Evolutionary conservation across 2,329 filamentous ascomycete genomes (phyloP).

Genomic region (Lachnellula cervina): DNA sequence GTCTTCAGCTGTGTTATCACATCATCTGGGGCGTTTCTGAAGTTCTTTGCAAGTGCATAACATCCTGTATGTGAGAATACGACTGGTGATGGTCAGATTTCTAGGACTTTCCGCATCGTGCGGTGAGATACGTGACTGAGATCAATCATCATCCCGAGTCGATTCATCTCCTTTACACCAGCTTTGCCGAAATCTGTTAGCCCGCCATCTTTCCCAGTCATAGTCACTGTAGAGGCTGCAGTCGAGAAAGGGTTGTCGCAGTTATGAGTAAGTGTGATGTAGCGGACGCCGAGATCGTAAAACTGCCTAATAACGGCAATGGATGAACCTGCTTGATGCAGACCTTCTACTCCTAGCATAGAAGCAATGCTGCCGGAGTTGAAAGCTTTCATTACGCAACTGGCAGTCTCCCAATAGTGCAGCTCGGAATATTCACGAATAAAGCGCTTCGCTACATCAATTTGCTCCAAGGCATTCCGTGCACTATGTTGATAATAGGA

Average conservation of each 20-base stretch:
- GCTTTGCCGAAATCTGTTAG: conserved; percentile 49
- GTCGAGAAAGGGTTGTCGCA: conserved; percentile 62
- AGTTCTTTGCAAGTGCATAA: conserved; percentile 55
- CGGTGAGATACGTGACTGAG: conserved; percentile 56
- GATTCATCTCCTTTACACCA: conserved; percentile 61
- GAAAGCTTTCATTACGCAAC: conserved; percentile 31
- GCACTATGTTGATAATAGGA: conserved; percentile 30
- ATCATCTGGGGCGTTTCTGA: conserved; percentile 62
- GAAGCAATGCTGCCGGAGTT: conserved; percentile 45
- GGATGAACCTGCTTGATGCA: conserved; percentile 50
- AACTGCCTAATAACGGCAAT: conserved; percentile 53
- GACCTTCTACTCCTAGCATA: conserved; percentile 56
- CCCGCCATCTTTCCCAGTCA: conserved; percentile 35
- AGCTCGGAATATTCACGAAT: conserved; percentile 25
- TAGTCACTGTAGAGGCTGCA: conserved; percentile 11
- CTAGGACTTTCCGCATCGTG: conserved; percentile 59
- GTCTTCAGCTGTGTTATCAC: conserved; percentile 53
- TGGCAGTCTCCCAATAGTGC: conserved; percentile 20
- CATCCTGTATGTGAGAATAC: conserved; percentile 63
- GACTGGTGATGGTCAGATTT: conserved; percentile 47
- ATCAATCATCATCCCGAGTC: conserved; percentile 64
- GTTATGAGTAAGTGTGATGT: conserved; percentile 64
- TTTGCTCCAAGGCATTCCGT: conserved; percentile 50
- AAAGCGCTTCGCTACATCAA: conserved; percentile 50
- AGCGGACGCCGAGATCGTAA: conserved; percentile 56